Evolutionary conservation across 306 rosid genomes (phyloP).

Genomic region (Mimosa pudica): DNA sequence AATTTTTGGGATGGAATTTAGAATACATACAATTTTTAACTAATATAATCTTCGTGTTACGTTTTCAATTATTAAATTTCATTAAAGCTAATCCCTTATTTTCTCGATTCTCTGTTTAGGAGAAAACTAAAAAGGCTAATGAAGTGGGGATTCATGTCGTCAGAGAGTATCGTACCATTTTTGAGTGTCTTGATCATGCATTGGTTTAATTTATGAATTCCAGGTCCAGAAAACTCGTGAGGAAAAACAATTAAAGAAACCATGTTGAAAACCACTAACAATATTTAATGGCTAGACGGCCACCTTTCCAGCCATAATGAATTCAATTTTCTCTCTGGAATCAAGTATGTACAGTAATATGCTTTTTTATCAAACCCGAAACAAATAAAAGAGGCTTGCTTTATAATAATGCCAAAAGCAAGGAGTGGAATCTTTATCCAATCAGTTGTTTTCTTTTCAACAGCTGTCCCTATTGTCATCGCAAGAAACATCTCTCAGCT

Average conservation of each 20-base stretch:
- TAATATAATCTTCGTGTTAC: background rate
- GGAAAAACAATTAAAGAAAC: conserved; percentile 12
- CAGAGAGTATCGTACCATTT: background rate
- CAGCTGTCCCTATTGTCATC: conserved; percentile 47
- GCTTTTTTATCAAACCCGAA: conserved; percentile 4
- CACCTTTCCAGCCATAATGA: conserved; percentile 38
- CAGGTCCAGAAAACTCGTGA: conserved; percentile 19
- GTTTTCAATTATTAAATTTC: background rate
- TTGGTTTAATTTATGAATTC: background rate
- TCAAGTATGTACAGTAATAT: conserved; percentile 17
- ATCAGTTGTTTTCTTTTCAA: conserved; percentile 39
- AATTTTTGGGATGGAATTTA: background rate
- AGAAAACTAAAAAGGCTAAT: background rate
- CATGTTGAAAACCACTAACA: background rate
- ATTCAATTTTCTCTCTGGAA: conserved; percentile 34
- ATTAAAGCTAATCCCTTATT: background rate
- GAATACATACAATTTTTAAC: background rate
- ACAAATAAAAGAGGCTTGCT: background rate
- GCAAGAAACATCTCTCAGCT: background rate
- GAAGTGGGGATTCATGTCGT: background rate
- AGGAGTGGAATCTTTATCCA: conserved; percentile 36
- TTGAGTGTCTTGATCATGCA: background rate
- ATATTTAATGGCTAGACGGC: conserved; percentile 32
- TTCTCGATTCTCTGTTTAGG: background rate
- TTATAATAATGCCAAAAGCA: conserved; percentile 32